phyloP scores from a whole-genome alignment of 768 basidiomycete species.

The Paxillus ammoniavirescens region DNA sequence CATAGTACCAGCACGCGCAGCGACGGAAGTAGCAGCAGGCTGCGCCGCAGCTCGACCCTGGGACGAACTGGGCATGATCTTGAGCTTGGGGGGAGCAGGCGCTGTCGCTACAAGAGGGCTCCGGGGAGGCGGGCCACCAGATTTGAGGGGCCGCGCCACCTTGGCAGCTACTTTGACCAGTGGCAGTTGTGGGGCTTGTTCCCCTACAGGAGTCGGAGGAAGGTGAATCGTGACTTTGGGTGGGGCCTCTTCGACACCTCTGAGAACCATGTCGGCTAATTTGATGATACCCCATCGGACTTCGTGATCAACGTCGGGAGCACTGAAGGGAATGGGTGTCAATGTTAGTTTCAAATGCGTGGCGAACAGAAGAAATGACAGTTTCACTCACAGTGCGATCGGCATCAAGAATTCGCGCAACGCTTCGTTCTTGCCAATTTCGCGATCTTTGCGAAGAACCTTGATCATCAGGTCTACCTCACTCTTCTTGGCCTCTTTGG shows the following conservation, averaged over 20 bases:
- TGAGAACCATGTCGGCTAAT: conserved; percentile 84
- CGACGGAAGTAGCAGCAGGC: conserved; percentile 13
- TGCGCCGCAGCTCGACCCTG: conserved; percentile 14
- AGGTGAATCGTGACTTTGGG: conserved; percentile 88
- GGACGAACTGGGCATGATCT: conserved; percentile 31
- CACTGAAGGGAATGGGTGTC: conserved; percentile 39
- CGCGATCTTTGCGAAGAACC: conserved; percentile 81
- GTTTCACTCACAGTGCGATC: conserved; percentile 64
- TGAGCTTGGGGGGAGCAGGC: conserved; percentile 55
- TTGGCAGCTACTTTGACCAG: conserved; percentile 53
- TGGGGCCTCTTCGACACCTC: conserved; percentile 76
- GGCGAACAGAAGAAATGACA: conserved; percentile 1
- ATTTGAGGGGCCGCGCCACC: conserved; percentile 30
- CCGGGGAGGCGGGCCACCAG: conserved; percentile 33
- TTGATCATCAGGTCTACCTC: conserved; percentile 86
- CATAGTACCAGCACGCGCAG: conserved; percentile 18
- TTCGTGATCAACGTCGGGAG: conserved; percentile 78
- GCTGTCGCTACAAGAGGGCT: conserved; percentile 27
- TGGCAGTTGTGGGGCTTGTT: conserved; percentile 55
- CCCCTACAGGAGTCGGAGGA: conserved; percentile 67
- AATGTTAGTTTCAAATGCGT: not conserved
- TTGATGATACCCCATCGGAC: conserved; percentile 91
- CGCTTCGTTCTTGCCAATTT: conserved; percentile 76
- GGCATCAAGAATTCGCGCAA: conserved; percentile 81
- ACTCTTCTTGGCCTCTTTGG: conserved; percentile 76